A percentile compares a stretch with the other conserved stretches of the same genome.
These are phyloP conservation scores for Tolypocladium nubicola DNA, from an alignment of 2,329 filamentous ascomycete species.

Conservation along the genomic window DNA sequence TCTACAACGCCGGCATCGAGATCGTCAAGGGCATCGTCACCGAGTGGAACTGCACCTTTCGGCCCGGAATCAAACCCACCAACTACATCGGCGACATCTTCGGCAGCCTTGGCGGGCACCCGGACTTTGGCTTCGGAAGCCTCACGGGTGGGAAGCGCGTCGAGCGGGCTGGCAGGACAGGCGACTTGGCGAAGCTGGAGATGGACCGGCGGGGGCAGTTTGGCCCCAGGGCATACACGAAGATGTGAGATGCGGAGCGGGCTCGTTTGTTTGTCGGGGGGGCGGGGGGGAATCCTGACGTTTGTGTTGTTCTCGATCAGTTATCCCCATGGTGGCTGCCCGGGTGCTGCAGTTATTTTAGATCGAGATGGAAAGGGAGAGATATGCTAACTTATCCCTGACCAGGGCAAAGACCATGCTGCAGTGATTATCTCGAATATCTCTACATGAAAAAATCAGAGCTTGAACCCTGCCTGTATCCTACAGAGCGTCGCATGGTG, in stretches of 20 bases:
- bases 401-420: no score
- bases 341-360: no score
- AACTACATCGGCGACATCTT: slow-evolving; percentile 68
- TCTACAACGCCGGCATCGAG: slow-evolving; percentile 54
- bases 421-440: no score
- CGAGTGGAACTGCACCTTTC: slow-evolving; percentile 50
- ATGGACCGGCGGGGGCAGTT: slow-evolving; percentile 16
- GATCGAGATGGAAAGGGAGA: no score
- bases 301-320: no score
- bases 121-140: slow-evolving; percentile 53
- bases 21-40: slow-evolving; percentile 53
- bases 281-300: no score
- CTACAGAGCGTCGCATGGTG: no score
- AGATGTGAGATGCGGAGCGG: slow-evolving; percentile 3
- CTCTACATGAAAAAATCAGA: no score
- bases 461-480: no score
- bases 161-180: slow-evolving; percentile 8
- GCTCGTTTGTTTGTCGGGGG: no score
- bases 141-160: slow-evolving; percentile 26
- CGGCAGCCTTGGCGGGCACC: slow-evolving; percentile 53
- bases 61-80: slow-evolving; percentile 40
- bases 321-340: no score
- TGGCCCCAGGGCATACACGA: slow-evolving; percentile 11
- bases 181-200: slow-evolving; percentile 14
- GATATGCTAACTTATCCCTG: no score